Evolutionary conservation across 2,329 filamentous ascomycete species (phyloP).

Genomic region (Hymenoscyphus linearis): DNA sequence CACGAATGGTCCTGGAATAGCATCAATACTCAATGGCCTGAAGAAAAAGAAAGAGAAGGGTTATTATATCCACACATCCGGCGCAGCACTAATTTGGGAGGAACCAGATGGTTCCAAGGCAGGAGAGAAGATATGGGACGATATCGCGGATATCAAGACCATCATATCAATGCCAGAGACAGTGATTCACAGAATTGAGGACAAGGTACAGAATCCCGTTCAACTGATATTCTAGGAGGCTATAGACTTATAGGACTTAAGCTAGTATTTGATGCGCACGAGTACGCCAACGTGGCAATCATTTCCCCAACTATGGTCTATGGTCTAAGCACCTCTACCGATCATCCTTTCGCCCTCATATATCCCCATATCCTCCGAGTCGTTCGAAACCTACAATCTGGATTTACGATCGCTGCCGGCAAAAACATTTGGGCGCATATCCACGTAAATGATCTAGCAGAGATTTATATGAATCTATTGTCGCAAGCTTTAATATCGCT

Average conservation of each 20-base stretch:
- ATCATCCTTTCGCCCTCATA: constrained; percentile 13
- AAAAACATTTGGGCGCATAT: constrained; percentile 11
- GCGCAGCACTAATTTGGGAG: constrained; percentile 12
- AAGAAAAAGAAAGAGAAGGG: constrained; percentile 3
- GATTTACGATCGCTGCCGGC: constrained; percentile 12
- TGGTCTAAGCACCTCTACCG: constrained; percentile 12
- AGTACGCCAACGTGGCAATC: constrained; percentile 12
- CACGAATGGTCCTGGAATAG: constrained; percentile 5
- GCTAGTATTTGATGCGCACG: constrained; percentile 1
- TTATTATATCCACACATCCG: constrained; percentile 15
- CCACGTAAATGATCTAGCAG: constrained; percentile 16
- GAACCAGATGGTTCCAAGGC: constrained; percentile 10
- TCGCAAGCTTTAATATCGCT: constrained; percentile 5
- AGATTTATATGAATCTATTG: constrained; percentile 10
- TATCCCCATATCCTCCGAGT: constrained; percentile 1
- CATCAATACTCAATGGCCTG: constrained; percentile 10
- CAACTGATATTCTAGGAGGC: background rate
- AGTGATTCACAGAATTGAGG: background rate
- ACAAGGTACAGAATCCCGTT: background rate
- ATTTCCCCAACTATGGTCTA: constrained; percentile 14
- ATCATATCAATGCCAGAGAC: background rate
- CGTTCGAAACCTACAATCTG: background rate
- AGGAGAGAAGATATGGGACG: background rate
- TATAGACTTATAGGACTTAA: background rate
- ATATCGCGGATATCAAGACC: background rate